phyloP scores from a whole-genome alignment of 371 early-diverging fungal genomes.

The Dichotomocladium elegans region DNA sequence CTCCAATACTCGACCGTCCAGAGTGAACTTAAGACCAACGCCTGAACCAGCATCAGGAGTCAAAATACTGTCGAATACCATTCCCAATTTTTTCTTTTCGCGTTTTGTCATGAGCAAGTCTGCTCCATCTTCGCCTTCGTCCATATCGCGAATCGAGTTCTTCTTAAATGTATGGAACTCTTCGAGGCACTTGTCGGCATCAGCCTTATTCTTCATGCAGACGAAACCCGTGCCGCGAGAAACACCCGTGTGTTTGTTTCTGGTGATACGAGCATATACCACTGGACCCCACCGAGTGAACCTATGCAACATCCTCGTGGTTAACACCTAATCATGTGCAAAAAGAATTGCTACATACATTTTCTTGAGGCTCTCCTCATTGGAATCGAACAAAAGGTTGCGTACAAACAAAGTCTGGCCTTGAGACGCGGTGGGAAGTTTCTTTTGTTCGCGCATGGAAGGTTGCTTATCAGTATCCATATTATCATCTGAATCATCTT shows the following conservation, averaged over 20 bases:
- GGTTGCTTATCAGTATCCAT: slow-evolving; percentile 43
- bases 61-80: slow-evolving; percentile 58
- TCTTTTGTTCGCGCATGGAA: slow-evolving; percentile 30
- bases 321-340: too few relatives aligned
- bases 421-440: slow-evolving; percentile 43
- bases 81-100: slow-evolving; percentile 55
- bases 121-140: slow-evolving; percentile 24
- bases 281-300: slow-evolving; percentile 74
- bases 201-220: slow-evolving; percentile 69
- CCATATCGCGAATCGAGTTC: slow-evolving; percentile 37
- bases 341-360: slow-evolving; percentile 61
- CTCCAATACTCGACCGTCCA: slow-evolving; percentile 81
- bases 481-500: slow-evolving; percentile 31
- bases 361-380: slow-evolving; percentile 75
- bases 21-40: slow-evolving; percentile 59
- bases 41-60: slow-evolving; percentile 64
- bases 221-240: slow-evolving; percentile 94
- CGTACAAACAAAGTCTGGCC: slow-evolving; percentile 89
- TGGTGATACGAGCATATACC: slow-evolving; percentile 80
- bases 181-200: slow-evolving; percentile 71
- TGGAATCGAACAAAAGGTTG: slow-evolving; percentile 87
- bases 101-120: slow-evolving; percentile 35
- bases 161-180: slow-evolving; percentile 59
- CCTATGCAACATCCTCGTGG: slow-evolving; percentile 12
- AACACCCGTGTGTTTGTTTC: slow-evolving; percentile 74